phyloP scores from a whole-genome alignment of 176 grass and related monocot species.

The Typha latifolia region DNA sequence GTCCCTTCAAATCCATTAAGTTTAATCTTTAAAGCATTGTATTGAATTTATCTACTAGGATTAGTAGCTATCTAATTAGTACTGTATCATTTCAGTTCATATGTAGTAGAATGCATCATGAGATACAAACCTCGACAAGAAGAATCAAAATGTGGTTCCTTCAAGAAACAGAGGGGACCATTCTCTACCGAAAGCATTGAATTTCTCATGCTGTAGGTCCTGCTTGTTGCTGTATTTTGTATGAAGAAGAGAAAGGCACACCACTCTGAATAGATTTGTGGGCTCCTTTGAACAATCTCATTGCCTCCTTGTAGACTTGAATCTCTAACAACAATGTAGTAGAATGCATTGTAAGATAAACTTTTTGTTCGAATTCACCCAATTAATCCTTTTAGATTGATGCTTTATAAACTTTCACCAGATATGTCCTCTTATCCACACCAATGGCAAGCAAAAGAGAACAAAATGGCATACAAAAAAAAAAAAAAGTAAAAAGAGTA shows the following conservation, averaged over 20 bases:
- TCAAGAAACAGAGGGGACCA: neutral
- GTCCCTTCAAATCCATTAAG: neutral
- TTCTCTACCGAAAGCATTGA: neutral
- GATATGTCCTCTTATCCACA: neutral
- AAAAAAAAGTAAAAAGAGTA: too few relatives aligned
- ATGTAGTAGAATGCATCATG: neutral
- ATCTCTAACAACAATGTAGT: neutral
- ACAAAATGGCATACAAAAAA: neutral
- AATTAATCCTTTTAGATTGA: neutral
- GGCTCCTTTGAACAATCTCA: neutral
- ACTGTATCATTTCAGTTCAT: neutral
- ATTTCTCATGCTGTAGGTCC: neutral
- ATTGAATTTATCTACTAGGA: neutral
- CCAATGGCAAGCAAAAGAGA: neutral
- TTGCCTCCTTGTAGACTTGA: neutral
- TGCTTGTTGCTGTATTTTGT: neutral
- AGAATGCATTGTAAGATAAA: too few relatives aligned
- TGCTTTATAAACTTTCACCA: neutral
- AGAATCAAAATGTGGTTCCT: slow-evolving; percentile 1
- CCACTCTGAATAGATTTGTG: neutral
- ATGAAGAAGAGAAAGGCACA: neutral
- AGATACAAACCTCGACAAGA: neutral
- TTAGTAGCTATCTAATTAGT: neutral
- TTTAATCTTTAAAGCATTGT: neutral
- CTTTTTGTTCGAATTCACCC: neutral